phyloP scores from a whole-genome alignment of 805 yeast species.

The Kodamaea jinghongensis region DNA sequence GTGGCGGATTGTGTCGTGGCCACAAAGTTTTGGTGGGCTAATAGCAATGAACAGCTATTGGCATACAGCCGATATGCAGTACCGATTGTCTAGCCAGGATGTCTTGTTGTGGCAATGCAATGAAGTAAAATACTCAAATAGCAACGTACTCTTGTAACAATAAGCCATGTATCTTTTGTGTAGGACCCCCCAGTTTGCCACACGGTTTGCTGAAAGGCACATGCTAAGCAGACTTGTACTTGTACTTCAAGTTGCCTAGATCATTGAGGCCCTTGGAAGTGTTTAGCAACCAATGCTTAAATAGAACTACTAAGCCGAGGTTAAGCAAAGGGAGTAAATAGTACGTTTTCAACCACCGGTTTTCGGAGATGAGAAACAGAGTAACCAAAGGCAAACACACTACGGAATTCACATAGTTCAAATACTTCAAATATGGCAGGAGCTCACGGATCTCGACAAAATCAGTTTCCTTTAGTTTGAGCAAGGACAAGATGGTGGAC shows the following conservation, averaged over 20 bases:
- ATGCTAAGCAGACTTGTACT: slow-evolving; percentile 20
- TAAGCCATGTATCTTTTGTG: no score
- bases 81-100: no score
- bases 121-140: no score
- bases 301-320: slow-evolving; percentile 13
- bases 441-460: background rate
- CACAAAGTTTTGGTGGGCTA: no score
- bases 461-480: slow-evolving; percentile 8
- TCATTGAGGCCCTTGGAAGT: slow-evolving; percentile 12
- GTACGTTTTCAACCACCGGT: slow-evolving; percentile 10
- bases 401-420: slow-evolving; percentile 10
- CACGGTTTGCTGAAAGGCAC: no score
- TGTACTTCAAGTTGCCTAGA: slow-evolving; percentile 18
- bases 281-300: slow-evolving; percentile 15
- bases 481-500: slow-evolving; percentile 8
- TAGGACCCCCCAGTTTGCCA: no score
- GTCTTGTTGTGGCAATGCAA: no score
- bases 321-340: slow-evolving; percentile 19
- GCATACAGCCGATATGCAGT: no score
- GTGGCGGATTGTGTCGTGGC: no score
- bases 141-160: no score
- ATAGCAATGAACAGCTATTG: no score
- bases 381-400: slow-evolving; percentile 15
- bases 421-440: background rate
- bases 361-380: slow-evolving; percentile 1